Base-by-base conservation (phyloP, 495 filamentous ascomycete species). In the Durotheca rogersii region DNA sequence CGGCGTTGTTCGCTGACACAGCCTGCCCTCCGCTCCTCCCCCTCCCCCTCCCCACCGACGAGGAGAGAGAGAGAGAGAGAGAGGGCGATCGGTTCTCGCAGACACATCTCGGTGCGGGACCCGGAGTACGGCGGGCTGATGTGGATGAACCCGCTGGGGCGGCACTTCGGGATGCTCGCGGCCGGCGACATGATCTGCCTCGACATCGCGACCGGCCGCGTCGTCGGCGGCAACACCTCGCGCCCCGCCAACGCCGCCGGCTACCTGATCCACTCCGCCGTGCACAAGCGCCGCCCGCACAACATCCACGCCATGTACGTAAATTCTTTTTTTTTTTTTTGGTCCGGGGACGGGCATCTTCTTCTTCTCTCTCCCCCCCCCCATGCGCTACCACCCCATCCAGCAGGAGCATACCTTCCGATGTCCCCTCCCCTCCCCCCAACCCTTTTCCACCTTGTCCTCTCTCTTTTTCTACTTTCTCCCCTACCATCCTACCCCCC, bases 121-220 rank as follows among this genome's bases (percentile, higher is more conserved):
- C 81, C 82, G 4, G 78, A 85, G 36, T 67, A 78, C 53, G 66
- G 67, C 4, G 66, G 81, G 25, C 73, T 79, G 38, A 84, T 87
- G 72, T 88, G 84, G 83, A 84, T 83, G 67, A 86, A 82, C 53
- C 78, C 78, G 3, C 74, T 79, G 12, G 65, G 67, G 10, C 71
- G 64, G 21, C 84, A 87, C 64, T 87, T 81, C 53, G 72, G 67
- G 16, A 69, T 76, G 55, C 65, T 80, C 49, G 66, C 62, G 32
- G 78, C 74, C 4, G 67, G 69, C n/a, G 78, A 81, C 56, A 67
- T 81, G 54, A 72, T 81, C 33, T 73, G 74, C 31, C 69, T 82
- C 0, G 73, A 87, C 42, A 72, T 79, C 47, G 61, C 68, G 39
- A 72, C 73, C 17, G 72, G 83, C 18, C 68, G 68, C 21, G 69